Base-by-base conservation (phyloP, 2,329 filamentous ascomycete genomes). In the Davidsoniella neocaledoniae region DNA sequence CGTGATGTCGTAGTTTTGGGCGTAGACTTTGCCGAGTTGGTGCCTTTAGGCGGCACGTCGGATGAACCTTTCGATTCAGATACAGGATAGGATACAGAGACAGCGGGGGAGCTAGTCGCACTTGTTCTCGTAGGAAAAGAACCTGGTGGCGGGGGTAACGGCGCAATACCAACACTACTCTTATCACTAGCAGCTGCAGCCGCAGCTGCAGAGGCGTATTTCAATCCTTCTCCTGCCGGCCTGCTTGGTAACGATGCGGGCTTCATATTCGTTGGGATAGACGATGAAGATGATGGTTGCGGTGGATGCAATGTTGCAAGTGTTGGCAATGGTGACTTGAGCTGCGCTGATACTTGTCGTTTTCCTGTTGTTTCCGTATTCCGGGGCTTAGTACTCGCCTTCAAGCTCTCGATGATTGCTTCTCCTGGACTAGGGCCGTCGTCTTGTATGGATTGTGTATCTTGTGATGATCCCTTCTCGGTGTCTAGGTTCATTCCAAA, bases 121-220 rank as follows among this genome's bases (percentile, higher is more conserved):
- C 74, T 77, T 33, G 68, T 64, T 58, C 63, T 79, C 54, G 55
- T 49, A 50, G 66, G 61, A 51, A 66, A 62, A 41, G 71, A 64
- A 37, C 83, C 83, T 25, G 87, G 87, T 58, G 91, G 91, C 54
- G 91, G 90, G 50, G 91, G 91, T 60, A 96, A 71, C 39, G 91
- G 91, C 52, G 90, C 81, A 60, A 98, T 95, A 23, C 91, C 91
- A 26, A 96, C 82, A 61, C 82, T 90, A 68, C 86, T 88, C 66
- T 70, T 76, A 57, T 94, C 87, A 63, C 79, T 87, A 43, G 88
- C 86, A 1, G 91, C 90, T 0, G 90, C 91, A 0, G 90, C 91
- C 0, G 91, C 91, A 0, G 91, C 91, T 0, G 91, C 91, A 37
- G 91, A 96, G 42, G 91, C 91, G 62, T 98, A 98, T 66, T 96